phyloP scores from a whole-genome alignment of 2,329 filamentous ascomycete species.

The Aspergillus alliaceus region DNA sequence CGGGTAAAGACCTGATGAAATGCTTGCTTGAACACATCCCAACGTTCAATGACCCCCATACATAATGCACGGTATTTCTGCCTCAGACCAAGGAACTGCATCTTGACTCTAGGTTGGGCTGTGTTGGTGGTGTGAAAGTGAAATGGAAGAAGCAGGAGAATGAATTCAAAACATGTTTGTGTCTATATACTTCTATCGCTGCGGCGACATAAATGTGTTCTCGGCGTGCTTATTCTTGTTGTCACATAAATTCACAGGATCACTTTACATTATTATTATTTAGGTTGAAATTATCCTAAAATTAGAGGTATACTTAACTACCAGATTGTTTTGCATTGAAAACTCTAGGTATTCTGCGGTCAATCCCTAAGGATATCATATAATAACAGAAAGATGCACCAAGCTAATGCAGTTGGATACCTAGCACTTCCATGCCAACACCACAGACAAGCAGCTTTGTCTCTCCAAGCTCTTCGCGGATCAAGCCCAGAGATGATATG shows the following conservation, averaged over 20 bases:
- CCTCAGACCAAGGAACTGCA: neutral
- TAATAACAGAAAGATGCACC: constrained; percentile 5
- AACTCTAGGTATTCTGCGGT: neutral
- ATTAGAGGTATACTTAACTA: neutral
- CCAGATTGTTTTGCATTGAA: neutral
- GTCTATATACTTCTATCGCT: neutral
- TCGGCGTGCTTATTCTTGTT: neutral
- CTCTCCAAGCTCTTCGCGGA: constrained; percentile 19
- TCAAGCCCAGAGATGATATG: constrained; percentile 51
- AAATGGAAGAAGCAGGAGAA: neutral
- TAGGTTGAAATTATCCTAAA: neutral
- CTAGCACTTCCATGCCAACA: constrained; percentile 52
- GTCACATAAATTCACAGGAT: neutral
- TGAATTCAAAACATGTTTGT: neutral
- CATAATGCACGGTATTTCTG: neutral
- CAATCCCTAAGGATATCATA: constrained; percentile 9
- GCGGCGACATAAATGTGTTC: neutral
- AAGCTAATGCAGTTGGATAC: constrained; percentile 11
- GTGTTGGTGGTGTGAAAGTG: neutral
- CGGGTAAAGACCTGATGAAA: neutral
- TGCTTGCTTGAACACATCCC: neutral
- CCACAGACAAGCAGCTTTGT: constrained; percentile 45
- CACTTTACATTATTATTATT: neutral
- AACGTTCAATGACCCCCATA: neutral
- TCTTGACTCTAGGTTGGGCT: neutral